phyloP scores from a whole-genome alignment of 768 basidiomycete genomes.

The Pulveroboletus frians region DNA sequence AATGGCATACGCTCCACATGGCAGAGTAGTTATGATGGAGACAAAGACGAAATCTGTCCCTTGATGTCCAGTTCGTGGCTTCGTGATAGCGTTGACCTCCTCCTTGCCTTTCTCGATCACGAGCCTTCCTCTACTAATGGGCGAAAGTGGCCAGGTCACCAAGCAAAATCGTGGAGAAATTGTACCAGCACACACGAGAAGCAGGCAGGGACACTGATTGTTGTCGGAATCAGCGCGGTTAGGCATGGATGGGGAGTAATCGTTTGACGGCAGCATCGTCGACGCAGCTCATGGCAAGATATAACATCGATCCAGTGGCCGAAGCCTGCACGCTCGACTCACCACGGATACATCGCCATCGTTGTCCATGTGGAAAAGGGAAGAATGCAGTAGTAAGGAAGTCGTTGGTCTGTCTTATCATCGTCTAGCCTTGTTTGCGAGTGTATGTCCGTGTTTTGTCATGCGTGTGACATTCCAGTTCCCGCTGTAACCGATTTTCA shows the following conservation, averaged over 20 bases:
- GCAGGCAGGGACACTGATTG: constrained; percentile 16
- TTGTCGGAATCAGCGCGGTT: constrained; percentile 21
- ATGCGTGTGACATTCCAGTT: not conserved
- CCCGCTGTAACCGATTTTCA: not conserved
- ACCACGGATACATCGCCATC: not conserved
- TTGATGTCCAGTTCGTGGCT: constrained; percentile 16
- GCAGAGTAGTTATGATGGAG: constrained; percentile 4
- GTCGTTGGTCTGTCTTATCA: no score
- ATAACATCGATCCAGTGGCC: constrained; percentile 10
- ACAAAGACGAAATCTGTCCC: not conserved
- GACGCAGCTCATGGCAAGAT: constrained; percentile 10
- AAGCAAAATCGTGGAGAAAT: constrained; percentile 28
- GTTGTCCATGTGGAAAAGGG: not conserved
- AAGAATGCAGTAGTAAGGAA: not conserved
- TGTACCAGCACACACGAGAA: constrained; percentile 26
- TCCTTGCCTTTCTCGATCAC: constrained; percentile 21
- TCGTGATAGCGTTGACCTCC: constrained; percentile 23
- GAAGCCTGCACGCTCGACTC: not conserved
- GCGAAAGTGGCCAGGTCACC: constrained; percentile 28
- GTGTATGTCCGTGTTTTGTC: constrained; percentile 22
- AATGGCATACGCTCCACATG: constrained; percentile 16
- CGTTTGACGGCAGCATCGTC: constrained; percentile 2
- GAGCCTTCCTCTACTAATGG: constrained; percentile 22
- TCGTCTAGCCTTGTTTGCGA: no score
- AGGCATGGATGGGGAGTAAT: constrained; percentile 1